Percentiles rank a stretch among this genome's conserved stretches.
Conservation (phyloP, 2,329 filamentous ascomycete species). For the Lecanicillium sp. region DNA sequence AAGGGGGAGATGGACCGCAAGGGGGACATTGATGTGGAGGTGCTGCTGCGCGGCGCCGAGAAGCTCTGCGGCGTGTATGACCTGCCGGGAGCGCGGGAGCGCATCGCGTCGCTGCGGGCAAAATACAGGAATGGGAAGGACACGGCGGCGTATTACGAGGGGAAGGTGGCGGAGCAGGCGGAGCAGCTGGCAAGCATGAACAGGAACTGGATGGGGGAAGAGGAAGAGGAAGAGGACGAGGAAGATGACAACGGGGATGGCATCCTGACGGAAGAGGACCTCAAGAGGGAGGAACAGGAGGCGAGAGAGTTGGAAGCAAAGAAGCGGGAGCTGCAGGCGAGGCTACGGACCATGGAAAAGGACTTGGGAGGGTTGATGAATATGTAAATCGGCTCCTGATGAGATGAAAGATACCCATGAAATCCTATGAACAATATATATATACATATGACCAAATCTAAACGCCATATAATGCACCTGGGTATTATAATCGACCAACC, state of each 20-base stretch:
- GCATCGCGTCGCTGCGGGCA: slow-evolving; percentile 65
- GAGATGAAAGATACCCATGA: too few relatives aligned
- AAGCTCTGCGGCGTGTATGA: slow-evolving; percentile 86
- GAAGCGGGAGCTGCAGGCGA: slow-evolving; percentile 50
- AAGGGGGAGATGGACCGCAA: slow-evolving; percentile 43
- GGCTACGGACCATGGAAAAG: slow-evolving; percentile 48
- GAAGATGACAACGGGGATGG: slow-evolving; percentile 43
- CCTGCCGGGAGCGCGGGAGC: slow-evolving; percentile 69
- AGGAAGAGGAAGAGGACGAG: slow-evolving; percentile 49
- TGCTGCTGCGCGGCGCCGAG: slow-evolving; percentile 79
- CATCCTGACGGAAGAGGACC: slow-evolving; percentile 59
- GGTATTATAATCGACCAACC: too few relatives aligned
- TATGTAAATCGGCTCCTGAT: slow-evolving; percentile 43
- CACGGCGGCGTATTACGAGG: slow-evolving; percentile 76
- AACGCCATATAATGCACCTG: too few relatives aligned
- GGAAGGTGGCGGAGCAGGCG: slow-evolving; percentile 69
- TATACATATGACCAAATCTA: too few relatives aligned
- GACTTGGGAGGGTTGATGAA: slow-evolving; percentile 49
- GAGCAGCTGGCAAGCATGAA: slow-evolving; percentile 70
- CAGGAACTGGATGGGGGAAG: slow-evolving; percentile 50
- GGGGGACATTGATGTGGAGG: slow-evolving; percentile 78
- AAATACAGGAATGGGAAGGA: slow-evolving; percentile 65
- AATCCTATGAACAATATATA: too few relatives aligned
- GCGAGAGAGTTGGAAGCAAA: slow-evolving; percentile 49
- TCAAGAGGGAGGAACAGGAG: slow-evolving; percentile 63